Evolutionary conservation across 768 basidiomycete genomes (phyloP), one percentile per base, ranked within the genome.

Genomic region (Suillus decipiens): DNA sequence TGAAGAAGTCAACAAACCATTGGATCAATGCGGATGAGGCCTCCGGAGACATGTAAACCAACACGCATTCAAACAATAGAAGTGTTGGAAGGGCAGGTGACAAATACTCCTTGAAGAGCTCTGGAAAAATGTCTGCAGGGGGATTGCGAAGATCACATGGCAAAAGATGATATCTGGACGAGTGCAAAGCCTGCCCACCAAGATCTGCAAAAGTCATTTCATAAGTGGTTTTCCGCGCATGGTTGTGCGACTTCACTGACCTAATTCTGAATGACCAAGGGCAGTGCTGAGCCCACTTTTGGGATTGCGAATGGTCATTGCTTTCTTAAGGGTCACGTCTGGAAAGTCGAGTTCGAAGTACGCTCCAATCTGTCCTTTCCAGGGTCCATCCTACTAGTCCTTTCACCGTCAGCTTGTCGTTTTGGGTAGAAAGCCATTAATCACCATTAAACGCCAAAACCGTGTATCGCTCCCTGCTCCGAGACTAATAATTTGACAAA

Each of bases 381-480:
- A 72, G 31, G 81, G 75, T 17, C 88, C 84, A 31, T 86, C 82
- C 91, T 93, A 77, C 64, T 64, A n/a, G 24, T 34, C 31, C 11
- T 57, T 37, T 28, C 56, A 62, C 64, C 42, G 6, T 51, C 61
- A 51, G 60, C 64, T 12, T 39, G 61, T 47, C 33, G 19, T 31
- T n/a, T n/a, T 3, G 69, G 22, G 69, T 66, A 61, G 48, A 22
- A 36, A 43, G 14, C 42, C 24, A 61, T 28, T 39, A 43, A 59
- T 78, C 78, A 93, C 94, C 79, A 82, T 84, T 69, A 96, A 79
- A 61, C 95, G 82, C 95, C 96, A 99, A 73, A 92, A 99, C 60
- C 97, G 80, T 2, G 95, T 95, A 77, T 99, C 97, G 69, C 93
- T 98, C 28, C 97, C 97, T 2, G 96, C 91, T 0, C 97, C 97